Base-by-base conservation (phyloP, 75 land plant species). In the Sequoia sempervirens region DNA sequence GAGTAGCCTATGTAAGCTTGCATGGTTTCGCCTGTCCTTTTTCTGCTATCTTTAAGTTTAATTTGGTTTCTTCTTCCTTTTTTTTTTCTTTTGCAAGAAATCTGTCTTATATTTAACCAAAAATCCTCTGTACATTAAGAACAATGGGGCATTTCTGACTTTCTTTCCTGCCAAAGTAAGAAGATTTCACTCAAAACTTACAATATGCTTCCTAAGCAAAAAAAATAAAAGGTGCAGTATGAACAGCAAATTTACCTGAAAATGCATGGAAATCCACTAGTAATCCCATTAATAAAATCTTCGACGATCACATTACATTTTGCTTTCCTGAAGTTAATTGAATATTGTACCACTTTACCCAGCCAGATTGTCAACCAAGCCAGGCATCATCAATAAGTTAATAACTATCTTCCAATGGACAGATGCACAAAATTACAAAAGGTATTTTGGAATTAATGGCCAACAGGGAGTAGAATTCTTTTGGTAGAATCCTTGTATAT, bases 1-100 rank as follows among this genome's bases (percentile, higher is more conserved):
- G 99, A 64, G 90, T 97, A 79, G 93, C 98, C 14, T 93, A 97
- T 88, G 97, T 97, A 86, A 91, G 95, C 88, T 87, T 15, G 45
- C 37, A 26, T 79, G n/a, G 52, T 43, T 80, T 23, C 14, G 54
- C 26, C 38, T 5, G 3, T 69, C 38, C 41, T 30, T 40, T 64
- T 83, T 72, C 14, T 73, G 15, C 41, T 34, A 15, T 82, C 28
- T 53, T 83, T 28, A n/a, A n/a, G n/a, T n/a, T n/a, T n/a, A 34
- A 36, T 23, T 83, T 43, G 13, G 52, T 38, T 28, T 70, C 28
- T 64, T 64, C 13, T 34, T 88, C 28, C 11, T 30, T 30, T 52
- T 32, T n/a, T n/a, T 18, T 41, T 41, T 4, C 2, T n/a, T 61
- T 61, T 79, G 43, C 20, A 40, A 40, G 80, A 40, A 79, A 15